phyloP scores from a whole-genome alignment of 169 alveolate genomes.

The Plasmodium inui region DNA sequence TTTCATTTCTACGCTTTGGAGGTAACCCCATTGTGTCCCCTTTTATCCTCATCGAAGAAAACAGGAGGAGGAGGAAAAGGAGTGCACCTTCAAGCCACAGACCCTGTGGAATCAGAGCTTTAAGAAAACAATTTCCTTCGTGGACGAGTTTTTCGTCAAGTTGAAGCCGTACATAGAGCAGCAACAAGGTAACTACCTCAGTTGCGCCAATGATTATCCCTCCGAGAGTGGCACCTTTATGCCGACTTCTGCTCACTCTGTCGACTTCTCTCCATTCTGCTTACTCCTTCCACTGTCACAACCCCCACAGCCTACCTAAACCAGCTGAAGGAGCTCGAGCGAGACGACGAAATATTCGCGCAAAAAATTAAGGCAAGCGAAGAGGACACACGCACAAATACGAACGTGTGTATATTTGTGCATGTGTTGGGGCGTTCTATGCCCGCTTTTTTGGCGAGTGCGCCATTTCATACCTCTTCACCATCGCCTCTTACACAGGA shows the following conservation, averaged over 20 bases:
- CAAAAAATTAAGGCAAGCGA: constrained; percentile 44
- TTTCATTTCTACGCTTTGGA: not conserved
- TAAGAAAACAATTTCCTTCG: constrained; percentile 66
- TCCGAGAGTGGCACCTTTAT: not conserved
- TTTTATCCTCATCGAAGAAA: constrained; percentile 11
- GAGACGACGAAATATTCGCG: constrained; percentile 33
- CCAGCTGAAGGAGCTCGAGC: constrained; percentile 57
- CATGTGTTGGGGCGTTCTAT: not conserved
- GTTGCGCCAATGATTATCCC: not conserved
- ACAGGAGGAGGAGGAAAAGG: constrained; percentile 69
- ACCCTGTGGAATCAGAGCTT: constrained; percentile 71
- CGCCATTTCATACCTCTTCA: not conserved
- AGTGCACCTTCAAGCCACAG: constrained; percentile 70
- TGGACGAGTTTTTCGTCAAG: constrained; percentile 60
- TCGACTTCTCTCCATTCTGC: not conserved
- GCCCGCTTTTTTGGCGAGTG: not conserved
- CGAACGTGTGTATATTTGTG: not conserved
- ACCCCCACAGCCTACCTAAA: constrained; percentile 21
- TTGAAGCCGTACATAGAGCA: constrained; percentile 69
- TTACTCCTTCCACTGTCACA: not conserved
- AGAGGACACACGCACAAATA: not conserved
- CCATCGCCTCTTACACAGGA: not conserved
- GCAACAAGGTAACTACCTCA: constrained; percentile 27
- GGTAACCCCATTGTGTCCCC: not conserved
- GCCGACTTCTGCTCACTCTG: not conserved